A percentile compares a stretch with the other conserved stretches of the same genome.
These are phyloP conservation scores for Scopulariopsis brevicaulis DNA, from an alignment of 2,329 filamentous ascomycete genomes.

Conservation along the genomic window DNA sequence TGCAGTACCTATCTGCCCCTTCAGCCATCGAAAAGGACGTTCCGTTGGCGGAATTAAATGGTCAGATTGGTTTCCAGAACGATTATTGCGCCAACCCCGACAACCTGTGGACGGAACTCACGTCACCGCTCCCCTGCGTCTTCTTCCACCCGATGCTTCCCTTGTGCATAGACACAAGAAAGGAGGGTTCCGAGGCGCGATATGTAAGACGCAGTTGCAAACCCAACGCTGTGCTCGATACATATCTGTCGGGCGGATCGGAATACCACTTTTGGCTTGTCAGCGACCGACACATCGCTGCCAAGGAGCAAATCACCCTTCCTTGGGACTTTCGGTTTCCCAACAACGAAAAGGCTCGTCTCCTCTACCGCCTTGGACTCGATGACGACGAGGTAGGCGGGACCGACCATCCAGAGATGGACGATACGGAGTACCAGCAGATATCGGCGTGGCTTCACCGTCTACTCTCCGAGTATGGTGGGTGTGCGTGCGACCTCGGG, in stretches of 20 bases:
- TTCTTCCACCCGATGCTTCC: constrained; percentile 84
- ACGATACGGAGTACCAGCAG: constrained; percentile 46
- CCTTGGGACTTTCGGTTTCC: constrained; percentile 58
- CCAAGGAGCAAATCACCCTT: constrained; percentile 51
- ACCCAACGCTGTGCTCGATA: constrained; percentile 81
- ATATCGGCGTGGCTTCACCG: constrained; percentile 55
- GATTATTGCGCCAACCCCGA: constrained; percentile 56
- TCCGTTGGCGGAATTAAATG: constrained; percentile 62
- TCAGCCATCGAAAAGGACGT: constrained; percentile 43
- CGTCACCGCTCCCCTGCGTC: constrained; percentile 59
- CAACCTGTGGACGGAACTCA: constrained; percentile 58
- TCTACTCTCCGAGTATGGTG: constrained; percentile 67
- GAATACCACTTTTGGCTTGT: constrained; percentile 92
- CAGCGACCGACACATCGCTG: constrained; percentile 62
- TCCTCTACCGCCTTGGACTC: constrained; percentile 48
- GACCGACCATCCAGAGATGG: constrained; percentile 35
- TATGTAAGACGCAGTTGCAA: constrained; percentile 88
- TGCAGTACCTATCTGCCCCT: constrained; percentile 51
- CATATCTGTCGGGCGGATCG: constrained; percentile 64
- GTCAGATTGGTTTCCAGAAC: constrained; percentile 61
- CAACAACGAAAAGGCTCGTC: constrained; percentile 40
- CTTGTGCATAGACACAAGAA: constrained; percentile 84
- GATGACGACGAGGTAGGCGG: constrained; percentile 43
- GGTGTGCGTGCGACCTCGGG: constrained; percentile 62
- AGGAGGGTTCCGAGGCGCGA: constrained; percentile 74